phyloP scores from a whole-genome alignment of 2,329 filamentous ascomycete species.

The Colletotrichum ledebouriae region DNA sequence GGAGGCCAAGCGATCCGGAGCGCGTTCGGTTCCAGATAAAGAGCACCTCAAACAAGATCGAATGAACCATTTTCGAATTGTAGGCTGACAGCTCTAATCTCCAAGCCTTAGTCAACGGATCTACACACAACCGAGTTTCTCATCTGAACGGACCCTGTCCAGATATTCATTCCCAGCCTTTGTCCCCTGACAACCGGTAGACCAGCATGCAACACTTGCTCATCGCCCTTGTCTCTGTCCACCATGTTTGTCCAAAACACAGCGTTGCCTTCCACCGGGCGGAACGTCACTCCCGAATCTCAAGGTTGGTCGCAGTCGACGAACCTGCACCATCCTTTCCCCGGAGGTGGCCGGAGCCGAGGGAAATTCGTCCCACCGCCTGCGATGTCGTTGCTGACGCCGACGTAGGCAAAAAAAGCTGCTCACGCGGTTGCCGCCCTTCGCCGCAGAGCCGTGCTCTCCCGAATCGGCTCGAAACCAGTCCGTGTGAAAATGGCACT shows the following conservation, averaged over 20 bases:
- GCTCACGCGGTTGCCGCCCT: conserved; percentile 54
- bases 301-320: conserved; percentile 57
- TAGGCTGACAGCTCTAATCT: background rate
- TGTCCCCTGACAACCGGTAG: conserved; percentile 55
- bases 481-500: conserved; percentile 58
- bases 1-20: background rate
- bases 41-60: conserved; percentile 19
- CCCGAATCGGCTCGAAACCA: conserved; percentile 50
- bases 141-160: conserved; percentile 34
- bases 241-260: conserved; percentile 58
- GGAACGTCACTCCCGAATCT: conserved; percentile 56
- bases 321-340: conserved; percentile 54
- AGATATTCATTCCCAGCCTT: conserved; percentile 50
- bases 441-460: conserved; percentile 46
- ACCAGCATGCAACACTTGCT: conserved; percentile 56
- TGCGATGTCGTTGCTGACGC: conserved; percentile 52
- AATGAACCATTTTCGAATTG: background rate
- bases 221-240: conserved; percentile 52
- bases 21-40: conserved; percentile 15
- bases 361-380: conserved; percentile 59
- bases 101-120: background rate
- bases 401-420: conserved; percentile 59
- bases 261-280: conserved; percentile 54
- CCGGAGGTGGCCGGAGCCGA: conserved; percentile 50
- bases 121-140: background rate